Base-by-base conservation (phyloP, 1,139 yeast genomes). In the Kodamaea plutei region DNA sequence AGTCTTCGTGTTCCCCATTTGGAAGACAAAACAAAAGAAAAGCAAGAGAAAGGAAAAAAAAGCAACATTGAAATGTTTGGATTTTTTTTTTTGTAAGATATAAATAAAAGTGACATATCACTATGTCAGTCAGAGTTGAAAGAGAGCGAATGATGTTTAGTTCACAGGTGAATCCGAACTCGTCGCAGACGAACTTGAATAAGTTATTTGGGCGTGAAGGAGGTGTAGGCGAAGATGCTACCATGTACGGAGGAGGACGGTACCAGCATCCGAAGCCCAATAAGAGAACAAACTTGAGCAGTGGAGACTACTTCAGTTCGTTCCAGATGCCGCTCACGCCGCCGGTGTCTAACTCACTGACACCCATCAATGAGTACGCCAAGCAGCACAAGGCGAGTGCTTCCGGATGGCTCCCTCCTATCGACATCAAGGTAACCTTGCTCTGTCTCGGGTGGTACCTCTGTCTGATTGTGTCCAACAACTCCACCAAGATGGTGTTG, bases 401-500 rank as follows among this genome's bases (percentile, higher is more conserved):
- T 26, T 20, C 8, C 23, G 23, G 12, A 15, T 36, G 40, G 42
- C 20, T 55, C 4, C 65, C 66, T 2, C 59, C 64, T 2, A 39
- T 59, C 23, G 52, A 64, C 38, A 21, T 52, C 36, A 54, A 54
- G 32, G 52, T 64, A 16, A 44, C 55, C 10, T 33, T 58, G 23
- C 42, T 83, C 22, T 89, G 96, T 53, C 48, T 71, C 6, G 49
- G 72, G 20, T 89, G 97, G 97, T 89, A 89, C 56, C 50, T 76
- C 20, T 65, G 81, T n/a, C 81, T 93, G 23, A 88, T 93, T 9
- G 56, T 88, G 11, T 83, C 95, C 5, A 82, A 81, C 45, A 85
- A 87, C 45, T 68, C 91, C 26, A 79, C 93, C 34, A 89, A 89
- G 53, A 61, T 79, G 32, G 84, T 89, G 31, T 61, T 89, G 37